phyloP scores from a whole-genome alignment of 306 rosid species.

The Malus fusca region DNA sequence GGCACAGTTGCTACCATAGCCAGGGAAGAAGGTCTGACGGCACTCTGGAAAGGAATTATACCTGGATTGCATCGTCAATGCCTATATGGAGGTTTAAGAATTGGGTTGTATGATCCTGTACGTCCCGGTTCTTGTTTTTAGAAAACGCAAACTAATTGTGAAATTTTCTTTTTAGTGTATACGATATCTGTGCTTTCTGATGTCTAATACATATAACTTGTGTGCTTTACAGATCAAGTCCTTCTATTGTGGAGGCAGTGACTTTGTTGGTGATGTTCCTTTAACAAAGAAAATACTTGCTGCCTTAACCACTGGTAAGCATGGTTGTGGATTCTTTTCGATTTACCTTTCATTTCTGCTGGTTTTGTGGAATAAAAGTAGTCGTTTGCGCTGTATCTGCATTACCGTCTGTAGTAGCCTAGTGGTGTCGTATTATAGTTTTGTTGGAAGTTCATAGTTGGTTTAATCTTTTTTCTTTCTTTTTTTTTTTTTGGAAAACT shows the following conservation, averaged over 20 bases:
- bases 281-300: slow-evolving; percentile 85
- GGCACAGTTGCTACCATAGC: slow-evolving; percentile 92
- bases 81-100: slow-evolving; percentile 79
- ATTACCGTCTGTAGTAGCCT: not conserved
- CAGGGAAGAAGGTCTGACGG: slow-evolving; percentile 82
- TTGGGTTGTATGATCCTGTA: slow-evolving; percentile 93
- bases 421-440: not conserved
- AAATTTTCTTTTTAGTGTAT: slow-evolving; percentile 6
- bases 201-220: slow-evolving; percentile 16
- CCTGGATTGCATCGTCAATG: slow-evolving; percentile 97
- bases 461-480: not conserved
- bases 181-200: slow-evolving; percentile 3
- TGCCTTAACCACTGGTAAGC: slow-evolving; percentile 82
- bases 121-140: slow-evolving; percentile 16
- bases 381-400: not conserved
- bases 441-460: not conserved
- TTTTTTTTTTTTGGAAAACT: too few species aligned
- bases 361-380: not conserved
- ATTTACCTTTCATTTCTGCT: not conserved
- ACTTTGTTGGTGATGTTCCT: slow-evolving; percentile 89
- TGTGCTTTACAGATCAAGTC: slow-evolving; percentile 58
- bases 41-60: slow-evolving; percentile 92
- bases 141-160: not conserved
- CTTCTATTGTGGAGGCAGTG: slow-evolving; percentile 78
- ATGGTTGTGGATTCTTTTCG: slow-evolving; percentile 10